Conservation (phyloP, 2,329 filamentous ascomycete genomes). For the Phaeomoniella chlamydospora region DNA sequence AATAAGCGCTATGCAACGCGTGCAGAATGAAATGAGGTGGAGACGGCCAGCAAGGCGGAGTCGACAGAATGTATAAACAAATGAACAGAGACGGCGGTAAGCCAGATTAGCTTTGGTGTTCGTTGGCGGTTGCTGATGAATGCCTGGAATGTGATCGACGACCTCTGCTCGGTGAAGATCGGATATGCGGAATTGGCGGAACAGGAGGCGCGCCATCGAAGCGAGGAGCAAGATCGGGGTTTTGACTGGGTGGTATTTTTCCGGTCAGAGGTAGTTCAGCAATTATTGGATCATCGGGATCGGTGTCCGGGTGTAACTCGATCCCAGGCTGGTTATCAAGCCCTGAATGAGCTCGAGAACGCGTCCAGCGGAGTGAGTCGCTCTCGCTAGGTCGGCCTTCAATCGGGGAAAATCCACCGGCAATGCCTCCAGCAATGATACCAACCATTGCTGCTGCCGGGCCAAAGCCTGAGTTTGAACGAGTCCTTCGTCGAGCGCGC, state of each 20-base stretch:
- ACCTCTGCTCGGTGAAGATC: slow-evolving; percentile 3
- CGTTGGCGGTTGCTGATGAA: slow-evolving; percentile 2
- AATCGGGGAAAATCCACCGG: slow-evolving; percentile 45
- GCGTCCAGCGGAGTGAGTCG: slow-evolving; percentile 22
- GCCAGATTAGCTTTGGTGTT: background rate
- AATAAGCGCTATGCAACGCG: background rate
- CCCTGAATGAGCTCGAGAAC: slow-evolving; percentile 20
- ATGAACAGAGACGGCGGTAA: background rate
- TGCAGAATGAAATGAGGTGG: too few relatives aligned
- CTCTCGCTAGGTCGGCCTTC: slow-evolving; percentile 23
- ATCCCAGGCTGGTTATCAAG: slow-evolving; percentile 26
- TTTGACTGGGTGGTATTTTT: slow-evolving; percentile 29
- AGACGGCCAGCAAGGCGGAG: too few relatives aligned
- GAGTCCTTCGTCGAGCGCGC: slow-evolving; percentile 35
- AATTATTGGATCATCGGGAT: slow-evolving; percentile 28
- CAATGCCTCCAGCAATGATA: slow-evolving; percentile 50
- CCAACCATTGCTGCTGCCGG: slow-evolving; percentile 52
- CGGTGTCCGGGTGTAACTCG: slow-evolving; percentile 31
- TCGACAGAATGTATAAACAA: too few relatives aligned
- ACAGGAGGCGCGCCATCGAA: slow-evolving; percentile 23
- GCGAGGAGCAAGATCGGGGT: slow-evolving; percentile 26
- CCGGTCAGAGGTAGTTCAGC: slow-evolving; percentile 18
- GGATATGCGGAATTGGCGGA: slow-evolving; percentile 9
- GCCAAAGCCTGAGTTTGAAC: slow-evolving; percentile 44
- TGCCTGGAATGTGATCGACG: slow-evolving; percentile 4